Evolutionary conservation across 1,139 yeast species (phyloP).

Genomic region (Nadsonia starkeyi-henricii): DNA sequence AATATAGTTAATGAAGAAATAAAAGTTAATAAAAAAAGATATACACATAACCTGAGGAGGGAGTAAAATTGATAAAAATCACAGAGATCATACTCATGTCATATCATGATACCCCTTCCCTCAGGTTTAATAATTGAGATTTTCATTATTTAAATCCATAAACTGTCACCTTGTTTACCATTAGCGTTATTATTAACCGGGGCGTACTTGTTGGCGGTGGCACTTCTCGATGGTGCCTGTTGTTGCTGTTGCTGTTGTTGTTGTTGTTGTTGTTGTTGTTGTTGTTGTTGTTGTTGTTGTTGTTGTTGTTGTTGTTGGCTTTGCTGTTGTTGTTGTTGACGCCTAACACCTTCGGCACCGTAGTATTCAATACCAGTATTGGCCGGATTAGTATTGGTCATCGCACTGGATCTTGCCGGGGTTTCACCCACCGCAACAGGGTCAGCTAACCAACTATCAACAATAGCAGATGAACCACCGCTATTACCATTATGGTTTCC

Average conservation of each 20-base stretch:
- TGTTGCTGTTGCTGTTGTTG: slow-evolving; percentile 1
- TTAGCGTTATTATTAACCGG: not conserved
- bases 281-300: not conserved
- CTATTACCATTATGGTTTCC: not conserved
- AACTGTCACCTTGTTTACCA: not conserved
- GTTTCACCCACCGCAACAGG: not conserved
- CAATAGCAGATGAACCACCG: not conserved
- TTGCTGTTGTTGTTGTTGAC: not conserved
- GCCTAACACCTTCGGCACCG: not conserved
- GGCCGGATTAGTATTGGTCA: slow-evolving; percentile 1
- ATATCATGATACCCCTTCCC: too few species aligned
- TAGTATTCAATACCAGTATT: not conserved
- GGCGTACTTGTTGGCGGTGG: too few species aligned
- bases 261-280: not conserved
- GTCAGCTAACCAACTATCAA: not conserved
- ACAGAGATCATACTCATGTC: too few species aligned
- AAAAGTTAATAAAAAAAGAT: not conserved
- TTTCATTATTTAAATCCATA: not conserved
- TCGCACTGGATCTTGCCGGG: not conserved
- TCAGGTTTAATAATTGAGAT: not conserved
- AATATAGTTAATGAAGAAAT: not conserved
- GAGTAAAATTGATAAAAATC: too few species aligned
- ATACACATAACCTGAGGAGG: too few species aligned
- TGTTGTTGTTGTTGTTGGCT: slow-evolving; percentile 3
- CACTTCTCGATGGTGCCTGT: slow-evolving; percentile 13